phyloP scores from a whole-genome alignment of 306 rosid species.

The Chamaecrista fasciculata region DNA sequence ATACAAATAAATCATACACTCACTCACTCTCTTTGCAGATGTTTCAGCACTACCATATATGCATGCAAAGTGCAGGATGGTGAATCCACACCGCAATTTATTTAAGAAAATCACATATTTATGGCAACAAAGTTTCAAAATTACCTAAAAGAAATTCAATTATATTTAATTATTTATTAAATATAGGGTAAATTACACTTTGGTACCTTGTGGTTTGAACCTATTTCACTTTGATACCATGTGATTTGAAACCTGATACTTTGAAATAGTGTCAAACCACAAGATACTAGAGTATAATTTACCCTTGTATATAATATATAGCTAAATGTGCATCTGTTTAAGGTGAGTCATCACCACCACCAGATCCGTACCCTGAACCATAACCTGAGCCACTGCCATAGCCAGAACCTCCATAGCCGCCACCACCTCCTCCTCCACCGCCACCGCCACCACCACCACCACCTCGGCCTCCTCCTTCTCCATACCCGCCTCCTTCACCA shows the following conservation, averaged over 20 bases:
- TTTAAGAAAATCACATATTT: not conserved
- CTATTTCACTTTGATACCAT: too few relatives aligned
- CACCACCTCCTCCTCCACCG: slow-evolving; percentile 15
- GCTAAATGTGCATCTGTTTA: not conserved
- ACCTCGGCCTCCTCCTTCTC: not conserved
- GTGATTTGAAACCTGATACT: too few relatives aligned
- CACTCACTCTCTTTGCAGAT: not conserved
- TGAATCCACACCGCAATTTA: slow-evolving; percentile 27
- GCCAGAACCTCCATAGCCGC: slow-evolving; percentile 43
- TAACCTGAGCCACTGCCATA: slow-evolving; percentile 52
- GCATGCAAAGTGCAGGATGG: not conserved
- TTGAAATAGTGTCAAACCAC: too few relatives aligned
- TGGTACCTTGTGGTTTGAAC: too few relatives aligned
- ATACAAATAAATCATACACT: slow-evolving; percentile 16
- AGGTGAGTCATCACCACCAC: slow-evolving; percentile 32
- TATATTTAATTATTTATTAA: not conserved
- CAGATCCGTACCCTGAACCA: slow-evolving; percentile 52
- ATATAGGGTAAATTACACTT: too few relatives aligned
- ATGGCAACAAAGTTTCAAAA: not conserved
- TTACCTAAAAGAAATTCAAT: not conserved
- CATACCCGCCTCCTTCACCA: slow-evolving; percentile 35
- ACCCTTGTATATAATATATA: too few relatives aligned
- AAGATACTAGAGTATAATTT: too few relatives aligned
- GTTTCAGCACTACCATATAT: slow-evolving; percentile 14
- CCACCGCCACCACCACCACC: slow-evolving; percentile 43